phyloP scores from a whole-genome alignment of 495 filamentous ascomycete species.

The Lindgomyces ingoldianus region DNA sequence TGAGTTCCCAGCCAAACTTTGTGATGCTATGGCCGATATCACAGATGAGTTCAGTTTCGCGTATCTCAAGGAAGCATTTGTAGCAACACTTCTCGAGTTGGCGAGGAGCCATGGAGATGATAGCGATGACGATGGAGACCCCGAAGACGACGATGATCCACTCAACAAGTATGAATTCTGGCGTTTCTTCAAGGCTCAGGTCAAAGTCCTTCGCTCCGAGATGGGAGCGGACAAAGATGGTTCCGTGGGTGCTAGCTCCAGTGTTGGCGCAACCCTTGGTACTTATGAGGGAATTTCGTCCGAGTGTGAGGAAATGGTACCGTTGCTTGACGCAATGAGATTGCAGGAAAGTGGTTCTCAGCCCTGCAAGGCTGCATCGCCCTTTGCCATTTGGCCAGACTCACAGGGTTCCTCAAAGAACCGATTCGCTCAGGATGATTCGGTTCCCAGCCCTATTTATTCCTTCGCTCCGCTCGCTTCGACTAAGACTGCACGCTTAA shows the following conservation, averaged over 20 bases:
- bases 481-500: slow-evolving; percentile 22
- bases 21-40: slow-evolving; percentile 56
- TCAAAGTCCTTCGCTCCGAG: slow-evolving; percentile 56
- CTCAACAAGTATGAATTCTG: slow-evolving; percentile 54
- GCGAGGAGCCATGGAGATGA: slow-evolving; percentile 32
- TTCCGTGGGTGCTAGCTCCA: not conserved
- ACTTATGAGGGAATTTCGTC: slow-evolving; percentile 20
- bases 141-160: slow-evolving; percentile 44
- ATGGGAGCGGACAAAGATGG: slow-evolving; percentile 46
- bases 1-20: slow-evolving; percentile 58
- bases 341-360: slow-evolving; percentile 22
- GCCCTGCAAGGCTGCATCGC: slow-evolving; percentile 16
- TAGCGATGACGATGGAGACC: slow-evolving; percentile 38
- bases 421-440: slow-evolving; percentile 12
- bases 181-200: slow-evolving; percentile 59
- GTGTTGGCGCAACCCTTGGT: slow-evolving; percentile 1
- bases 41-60: slow-evolving; percentile 66
- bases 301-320: slow-evolving; percentile 26
- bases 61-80: slow-evolving; percentile 66
- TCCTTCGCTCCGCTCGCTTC: slow-evolving; percentile 13
- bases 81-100: slow-evolving; percentile 59
- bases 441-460: slow-evolving; percentile 25
- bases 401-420: not conserved
- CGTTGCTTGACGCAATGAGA: slow-evolving; percentile 27
- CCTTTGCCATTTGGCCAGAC: not conserved